phyloP scores from a whole-genome alignment of 2,329 filamentous ascomycete genomes.

The Fusarium odoratissimum region DNA sequence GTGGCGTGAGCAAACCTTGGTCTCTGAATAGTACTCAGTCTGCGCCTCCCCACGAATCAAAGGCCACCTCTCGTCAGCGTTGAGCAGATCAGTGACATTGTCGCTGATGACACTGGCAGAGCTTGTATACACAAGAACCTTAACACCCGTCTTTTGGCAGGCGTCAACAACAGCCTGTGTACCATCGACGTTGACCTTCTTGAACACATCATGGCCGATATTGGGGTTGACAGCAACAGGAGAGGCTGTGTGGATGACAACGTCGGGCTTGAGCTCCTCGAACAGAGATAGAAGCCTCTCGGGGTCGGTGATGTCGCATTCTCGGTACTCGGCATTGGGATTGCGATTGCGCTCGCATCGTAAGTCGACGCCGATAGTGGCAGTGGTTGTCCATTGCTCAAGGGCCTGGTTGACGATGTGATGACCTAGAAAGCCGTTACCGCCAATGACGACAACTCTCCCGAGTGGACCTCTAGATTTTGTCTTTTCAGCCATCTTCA shows the following conservation, averaged over 20 bases:
- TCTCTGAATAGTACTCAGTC: constrained; percentile 88
- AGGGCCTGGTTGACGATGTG: constrained; percentile 82
- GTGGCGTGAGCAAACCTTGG: constrained; percentile 71
- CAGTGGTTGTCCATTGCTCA: constrained; percentile 60
- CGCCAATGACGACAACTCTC: constrained; percentile 81
- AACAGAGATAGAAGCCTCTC: constrained; percentile 73
- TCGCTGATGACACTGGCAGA: constrained; percentile 89
- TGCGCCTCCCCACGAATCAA: constrained; percentile 77
- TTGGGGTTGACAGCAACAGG: constrained; percentile 69
- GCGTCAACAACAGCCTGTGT: constrained; percentile 82
- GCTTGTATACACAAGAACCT: constrained; percentile 89
- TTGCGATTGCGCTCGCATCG: constrained; percentile 76
- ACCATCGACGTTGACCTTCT: constrained; percentile 88
- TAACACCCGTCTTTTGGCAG: constrained; percentile 76
- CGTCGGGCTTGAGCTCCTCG: constrained; percentile 74
- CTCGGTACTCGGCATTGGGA: constrained; percentile 70
- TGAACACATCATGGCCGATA: constrained; percentile 72
- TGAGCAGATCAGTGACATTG: constrained; percentile 80
- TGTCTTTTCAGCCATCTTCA: constrained; percentile 16
- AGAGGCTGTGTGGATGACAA: constrained; percentile 92
- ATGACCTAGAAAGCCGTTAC: constrained; percentile 86
- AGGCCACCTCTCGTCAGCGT: constrained; percentile 87
- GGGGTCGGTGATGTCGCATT: constrained; percentile 80
- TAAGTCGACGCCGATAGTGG: constrained; percentile 79
- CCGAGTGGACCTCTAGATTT: constrained; percentile 63